Evolutionary conservation across 805 yeast species (phyloP).

Genomic region (Nakazawaea ishiwadae): DNA sequence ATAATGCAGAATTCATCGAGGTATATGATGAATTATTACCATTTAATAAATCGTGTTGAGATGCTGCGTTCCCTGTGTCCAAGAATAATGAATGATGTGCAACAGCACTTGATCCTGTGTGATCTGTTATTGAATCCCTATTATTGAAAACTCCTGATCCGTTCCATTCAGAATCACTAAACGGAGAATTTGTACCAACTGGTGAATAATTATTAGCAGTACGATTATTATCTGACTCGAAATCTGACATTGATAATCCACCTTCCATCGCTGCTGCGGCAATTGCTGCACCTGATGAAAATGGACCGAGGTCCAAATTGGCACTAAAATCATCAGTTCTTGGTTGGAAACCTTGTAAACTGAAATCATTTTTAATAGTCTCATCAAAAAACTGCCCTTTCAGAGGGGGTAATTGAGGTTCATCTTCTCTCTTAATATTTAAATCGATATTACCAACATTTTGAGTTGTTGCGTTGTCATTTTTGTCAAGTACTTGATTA

Average conservation of each 20-base stretch:
- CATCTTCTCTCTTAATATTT: too few relatives aligned
- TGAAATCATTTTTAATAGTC: slow-evolving; percentile 4
- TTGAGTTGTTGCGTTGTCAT: background rate
- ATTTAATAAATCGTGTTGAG: slow-evolving; percentile 9
- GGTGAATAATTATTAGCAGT: slow-evolving; percentile 6
- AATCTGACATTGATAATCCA: slow-evolving; percentile 24
- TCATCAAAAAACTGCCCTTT: too few relatives aligned
- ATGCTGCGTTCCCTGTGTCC: slow-evolving; percentile 10
- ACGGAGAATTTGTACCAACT: slow-evolving; percentile 11
- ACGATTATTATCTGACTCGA: slow-evolving; percentile 16
- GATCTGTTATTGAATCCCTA: background rate
- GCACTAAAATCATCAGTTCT: slow-evolving; percentile 7
- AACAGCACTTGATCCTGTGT: background rate
- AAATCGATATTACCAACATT: too few relatives aligned
- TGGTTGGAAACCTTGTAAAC: slow-evolving; percentile 5
- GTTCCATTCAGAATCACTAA: slow-evolving; percentile 13
- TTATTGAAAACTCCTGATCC: background rate
- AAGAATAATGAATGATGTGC: slow-evolving; percentile 6
- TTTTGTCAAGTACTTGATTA: background rate
- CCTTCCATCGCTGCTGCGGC: slow-evolving; percentile 27
- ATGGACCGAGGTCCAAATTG: slow-evolving; percentile 22
- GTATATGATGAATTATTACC: background rate
- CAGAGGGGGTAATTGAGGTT: too few relatives aligned
- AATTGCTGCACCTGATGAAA: slow-evolving; percentile 26
- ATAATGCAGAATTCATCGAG: slow-evolving; percentile 2